Base-by-base conservation (phyloP, 139 green algal genomes). In the Asterochloris erici region DNA sequence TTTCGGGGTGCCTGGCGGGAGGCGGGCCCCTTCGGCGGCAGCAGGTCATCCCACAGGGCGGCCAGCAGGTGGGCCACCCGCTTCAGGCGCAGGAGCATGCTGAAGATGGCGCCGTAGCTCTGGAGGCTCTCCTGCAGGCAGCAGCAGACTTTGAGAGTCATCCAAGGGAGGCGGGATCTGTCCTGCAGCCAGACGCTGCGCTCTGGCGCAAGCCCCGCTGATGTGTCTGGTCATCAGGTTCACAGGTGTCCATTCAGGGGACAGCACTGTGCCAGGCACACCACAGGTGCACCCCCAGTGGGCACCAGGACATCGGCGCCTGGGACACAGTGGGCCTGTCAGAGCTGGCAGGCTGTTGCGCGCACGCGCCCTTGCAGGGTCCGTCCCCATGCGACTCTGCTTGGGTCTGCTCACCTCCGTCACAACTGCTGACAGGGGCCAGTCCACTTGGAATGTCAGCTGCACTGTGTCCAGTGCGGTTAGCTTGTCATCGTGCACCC, bases 71-170 rank as follows among this genome's bases (percentile, higher is more conserved):
- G 19, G 21, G n/a, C 27, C 24, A 73, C 63, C 21, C 77, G 77
- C 77, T 81, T 73, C n/a, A 81, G 63, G 77, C 77, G 73, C 66
- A 81, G 10, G 6, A 81, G 63, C 77, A 62, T 63, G 63, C 63
- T 81, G 77, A 81, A 81, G 77, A 81, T 63, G 24, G 77, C 63
- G 21, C 27, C 27, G 77, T 81, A 81, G 14, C 62, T 62, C 63
- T 81, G 63, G 11, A 81, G n/a, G 19, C 28, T 63, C 1, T 81
- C 27, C 76, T 80, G 23, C 4, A 80, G 15, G 14, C 74, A 79
- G 66, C 66, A 71, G 21, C 66, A 71, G 66, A 71, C 21, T 13
- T 4, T 21, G 6, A 4, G 2, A 71, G 66, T 21, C 66, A 9
- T 71, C 4, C 66, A 71, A 9, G 19, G 10, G 66, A 4, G 21